Percentiles rank a stretch among this genome's conserved stretches.
These are phyloP conservation scores for Leccinum barrowsii DNA, from an alignment of 768 basidiomycete species.

Conservation along the genomic window DNA sequence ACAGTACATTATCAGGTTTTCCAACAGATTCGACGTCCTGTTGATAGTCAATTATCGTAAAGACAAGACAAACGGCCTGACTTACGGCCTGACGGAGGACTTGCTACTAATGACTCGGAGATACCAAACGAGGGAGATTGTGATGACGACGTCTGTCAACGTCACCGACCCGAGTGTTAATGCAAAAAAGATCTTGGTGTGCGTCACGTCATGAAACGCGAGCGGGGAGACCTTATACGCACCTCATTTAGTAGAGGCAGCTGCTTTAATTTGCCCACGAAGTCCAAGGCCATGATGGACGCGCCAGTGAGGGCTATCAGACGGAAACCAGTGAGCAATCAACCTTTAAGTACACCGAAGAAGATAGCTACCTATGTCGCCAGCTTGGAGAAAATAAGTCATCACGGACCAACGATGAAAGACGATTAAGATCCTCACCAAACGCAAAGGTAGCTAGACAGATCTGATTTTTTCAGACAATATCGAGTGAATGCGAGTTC, in stretches of 20 bases:
- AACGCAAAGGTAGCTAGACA: constrained; percentile 4
- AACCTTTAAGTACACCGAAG: too few species aligned
- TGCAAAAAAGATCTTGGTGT: constrained; percentile 4
- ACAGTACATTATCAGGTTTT: constrained; percentile 9
- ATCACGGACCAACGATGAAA: neutral
- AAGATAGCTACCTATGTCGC: constrained; percentile 7
- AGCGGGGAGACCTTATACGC: neutral
- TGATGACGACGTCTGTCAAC: constrained; percentile 15
- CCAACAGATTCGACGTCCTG: constrained; percentile 8
- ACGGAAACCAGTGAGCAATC: neutral
- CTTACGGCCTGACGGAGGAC: constrained; percentile 5
- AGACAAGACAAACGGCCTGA: neutral
- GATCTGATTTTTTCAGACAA: neutral
- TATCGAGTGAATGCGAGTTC: neutral
- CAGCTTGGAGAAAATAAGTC: neutral
- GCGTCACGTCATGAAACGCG: neutral
- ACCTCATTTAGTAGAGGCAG: constrained; percentile 9
- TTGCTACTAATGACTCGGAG: constrained; percentile 1
- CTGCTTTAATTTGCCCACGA: neutral
- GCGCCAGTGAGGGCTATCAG: constrained; percentile 3
- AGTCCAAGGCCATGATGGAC: neutral
- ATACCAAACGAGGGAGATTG: constrained; percentile 10
- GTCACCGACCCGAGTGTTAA: constrained; percentile 14
- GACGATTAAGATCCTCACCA: neutral
- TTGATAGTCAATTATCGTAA: neutral